Conservation (phyloP, 768 basidiomycete species). For the Phylloporus arenicola region DNA sequence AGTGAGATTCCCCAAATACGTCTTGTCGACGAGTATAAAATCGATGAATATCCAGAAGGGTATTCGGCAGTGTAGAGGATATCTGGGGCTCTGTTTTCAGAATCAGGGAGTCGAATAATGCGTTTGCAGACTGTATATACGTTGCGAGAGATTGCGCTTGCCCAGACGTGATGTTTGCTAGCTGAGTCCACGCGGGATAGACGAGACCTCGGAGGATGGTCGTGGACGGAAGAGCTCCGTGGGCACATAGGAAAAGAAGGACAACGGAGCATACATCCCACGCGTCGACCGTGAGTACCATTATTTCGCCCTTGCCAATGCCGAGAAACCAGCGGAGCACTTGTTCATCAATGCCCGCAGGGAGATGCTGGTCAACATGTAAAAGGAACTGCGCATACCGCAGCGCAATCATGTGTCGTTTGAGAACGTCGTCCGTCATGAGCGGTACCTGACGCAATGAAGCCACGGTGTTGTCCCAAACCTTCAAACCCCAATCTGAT, state of each 20-base stretch:
- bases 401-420: conserved; percentile 49
- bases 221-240: conserved; percentile 65
- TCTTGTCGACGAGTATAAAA: conserved; percentile 64
- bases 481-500: conserved; percentile 71
- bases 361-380: conserved; percentile 73
- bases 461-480: conserved; percentile 79
- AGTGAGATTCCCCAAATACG: conserved; percentile 63
- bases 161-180: conserved; percentile 36
- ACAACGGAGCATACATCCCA: conserved; percentile 66
- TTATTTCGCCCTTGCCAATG: conserved; percentile 58
- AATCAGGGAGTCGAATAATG: conserved; percentile 55
- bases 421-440: conserved; percentile 44
- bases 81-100: conserved; percentile 46
- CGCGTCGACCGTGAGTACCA: conserved; percentile 50
- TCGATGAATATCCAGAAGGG: conserved; percentile 63
- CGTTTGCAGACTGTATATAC: conserved; percentile 59
- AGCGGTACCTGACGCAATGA: conserved; percentile 64
- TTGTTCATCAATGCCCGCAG: conserved; percentile 63
- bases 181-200: conserved; percentile 71
- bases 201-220: conserved; percentile 69
- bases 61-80: conserved; percentile 34
- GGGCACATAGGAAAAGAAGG: conserved; percentile 57
- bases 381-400: conserved; percentile 68
- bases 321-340: conserved; percentile 70
- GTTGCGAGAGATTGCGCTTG: conserved; percentile 40